Conservation (phyloP, 805 yeast genomes). For the Kurtzmaniella cleridarum region DNA sequence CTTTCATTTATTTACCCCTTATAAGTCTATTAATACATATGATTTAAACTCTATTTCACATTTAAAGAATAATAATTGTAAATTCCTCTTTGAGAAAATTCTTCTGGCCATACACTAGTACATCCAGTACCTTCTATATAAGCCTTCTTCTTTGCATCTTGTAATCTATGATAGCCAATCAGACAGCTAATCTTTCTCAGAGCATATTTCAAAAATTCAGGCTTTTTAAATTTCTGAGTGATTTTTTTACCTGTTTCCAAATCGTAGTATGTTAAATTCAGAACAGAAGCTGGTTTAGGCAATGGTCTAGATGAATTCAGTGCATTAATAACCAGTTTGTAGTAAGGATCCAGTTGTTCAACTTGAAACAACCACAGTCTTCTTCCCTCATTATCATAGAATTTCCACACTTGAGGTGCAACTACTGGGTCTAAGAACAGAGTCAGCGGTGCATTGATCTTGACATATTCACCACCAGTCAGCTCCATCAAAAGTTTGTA, state of each 20-base stretch:
- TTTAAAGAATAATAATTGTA: slow-evolving; percentile 55
- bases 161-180: slow-evolving; percentile 43
- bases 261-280: slow-evolving; percentile 53
- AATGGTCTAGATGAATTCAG: slow-evolving; percentile 11
- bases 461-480: slow-evolving; percentile 31
- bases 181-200: slow-evolving; percentile 51
- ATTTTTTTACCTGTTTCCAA: slow-evolving; percentile 59
- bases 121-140: slow-evolving; percentile 22
- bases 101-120: slow-evolving; percentile 46
- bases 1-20: neutral
- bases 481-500: slow-evolving; percentile 49
- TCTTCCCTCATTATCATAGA: slow-evolving; percentile 61
- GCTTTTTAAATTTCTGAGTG: slow-evolving; percentile 38
- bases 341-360: slow-evolving; percentile 24
- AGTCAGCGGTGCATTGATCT: slow-evolving; percentile 24
- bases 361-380: slow-evolving; percentile 73
- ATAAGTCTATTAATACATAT: neutral
- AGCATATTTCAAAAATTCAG: slow-evolving; percentile 48
- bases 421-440: slow-evolving; percentile 21
- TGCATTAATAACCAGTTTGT: slow-evolving; percentile 22
- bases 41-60: slow-evolving; percentile 21
- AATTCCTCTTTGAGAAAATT: slow-evolving; percentile 48
- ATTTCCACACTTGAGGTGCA: slow-evolving; percentile 42
- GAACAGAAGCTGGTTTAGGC: slow-evolving; percentile 8
- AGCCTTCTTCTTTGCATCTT: slow-evolving; percentile 24